These are phyloP conservation scores for Flaveria linearis DNA, from an alignment of 129 eudicot species.

Conservation along the genomic window DNA sequence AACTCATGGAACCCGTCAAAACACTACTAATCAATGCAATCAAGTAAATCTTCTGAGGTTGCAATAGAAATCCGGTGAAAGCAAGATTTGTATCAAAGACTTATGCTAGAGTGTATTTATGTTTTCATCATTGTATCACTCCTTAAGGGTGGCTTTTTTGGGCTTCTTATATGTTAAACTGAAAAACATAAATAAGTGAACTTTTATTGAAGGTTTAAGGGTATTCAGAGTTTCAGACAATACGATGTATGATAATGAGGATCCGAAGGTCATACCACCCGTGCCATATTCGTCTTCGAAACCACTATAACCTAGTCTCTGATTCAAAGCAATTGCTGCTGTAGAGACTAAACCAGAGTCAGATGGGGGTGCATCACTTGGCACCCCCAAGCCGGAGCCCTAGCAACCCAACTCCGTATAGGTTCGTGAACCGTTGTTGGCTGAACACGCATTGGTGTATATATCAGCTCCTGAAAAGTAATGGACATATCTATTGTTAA, in stretches of 20 bases:
- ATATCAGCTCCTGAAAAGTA: conserved; percentile 34
- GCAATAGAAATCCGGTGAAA: too few relatives aligned
- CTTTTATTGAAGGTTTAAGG: too few relatives aligned
- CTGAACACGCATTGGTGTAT: conserved; percentile 18
- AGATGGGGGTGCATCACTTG: conserved; percentile 26
- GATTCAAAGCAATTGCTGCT: conserved; percentile 15
- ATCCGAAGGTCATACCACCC: conserved; percentile 29
- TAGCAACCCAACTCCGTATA: conserved; percentile 29
- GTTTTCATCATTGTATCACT: too few relatives aligned
- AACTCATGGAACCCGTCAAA: too few relatives aligned
- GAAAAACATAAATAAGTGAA: too few relatives aligned
- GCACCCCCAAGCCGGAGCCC: conserved; percentile 28
- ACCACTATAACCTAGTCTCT: conserved; percentile 19
- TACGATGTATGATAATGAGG: background rate
- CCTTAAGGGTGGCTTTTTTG: too few relatives aligned
- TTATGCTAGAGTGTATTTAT: too few relatives aligned
- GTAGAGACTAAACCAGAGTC: background rate
- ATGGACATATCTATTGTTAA: background rate
- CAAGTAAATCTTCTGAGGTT: too few relatives aligned
- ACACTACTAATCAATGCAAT: too few relatives aligned
- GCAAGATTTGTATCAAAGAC: too few relatives aligned
- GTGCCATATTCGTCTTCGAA: conserved; percentile 13
- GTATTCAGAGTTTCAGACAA: too few relatives aligned
- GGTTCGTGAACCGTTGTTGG: conserved; percentile 34
- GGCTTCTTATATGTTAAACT: too few relatives aligned